phyloP scores from a whole-genome alignment of 2,329 filamentous ascomycete genomes.

The Colletotrichum spaethianum region DNA sequence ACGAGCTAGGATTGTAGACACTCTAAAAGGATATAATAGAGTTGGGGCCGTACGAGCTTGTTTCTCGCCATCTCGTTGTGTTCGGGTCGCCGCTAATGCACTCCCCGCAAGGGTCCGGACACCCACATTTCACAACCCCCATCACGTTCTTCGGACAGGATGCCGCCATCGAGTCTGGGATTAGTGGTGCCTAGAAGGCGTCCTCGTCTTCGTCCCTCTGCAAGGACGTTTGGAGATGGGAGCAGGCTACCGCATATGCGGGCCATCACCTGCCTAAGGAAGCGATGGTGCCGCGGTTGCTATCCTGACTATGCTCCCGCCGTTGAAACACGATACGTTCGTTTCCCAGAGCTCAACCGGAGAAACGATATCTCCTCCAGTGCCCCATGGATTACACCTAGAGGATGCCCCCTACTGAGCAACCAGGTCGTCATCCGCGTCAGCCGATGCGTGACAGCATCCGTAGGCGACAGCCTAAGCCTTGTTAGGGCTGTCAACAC shows the following conservation, averaged over 20 bases:
- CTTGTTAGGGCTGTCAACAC: neutral
- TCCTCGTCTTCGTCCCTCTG: too few species aligned
- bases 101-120: neutral
- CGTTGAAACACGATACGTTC: neutral
- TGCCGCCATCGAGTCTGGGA: neutral
- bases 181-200: neutral
- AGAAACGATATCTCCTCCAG: neutral
- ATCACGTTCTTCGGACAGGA: neutral
- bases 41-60: constrained; percentile 20
- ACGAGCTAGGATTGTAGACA: neutral
- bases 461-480: neutral
- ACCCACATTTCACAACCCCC: constrained; percentile 1
- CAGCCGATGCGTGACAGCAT: neutral
- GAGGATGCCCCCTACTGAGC: neutral
- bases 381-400: neutral
- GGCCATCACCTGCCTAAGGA: neutral
- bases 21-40: constrained; percentile 28
- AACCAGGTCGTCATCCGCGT: neutral
- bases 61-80: neutral
- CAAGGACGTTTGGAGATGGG: neutral
- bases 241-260: neutral
- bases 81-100: constrained; percentile 26
- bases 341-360: neutral
- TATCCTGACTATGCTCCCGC: neutral
- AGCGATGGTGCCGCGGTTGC: neutral